A percentile compares a stretch with the other conserved stretches of the same genome.
phyloP scores from a whole-genome alignment of 2,329 filamentous ascomycete genomes.

The Corynespora cassiicola region DNA sequence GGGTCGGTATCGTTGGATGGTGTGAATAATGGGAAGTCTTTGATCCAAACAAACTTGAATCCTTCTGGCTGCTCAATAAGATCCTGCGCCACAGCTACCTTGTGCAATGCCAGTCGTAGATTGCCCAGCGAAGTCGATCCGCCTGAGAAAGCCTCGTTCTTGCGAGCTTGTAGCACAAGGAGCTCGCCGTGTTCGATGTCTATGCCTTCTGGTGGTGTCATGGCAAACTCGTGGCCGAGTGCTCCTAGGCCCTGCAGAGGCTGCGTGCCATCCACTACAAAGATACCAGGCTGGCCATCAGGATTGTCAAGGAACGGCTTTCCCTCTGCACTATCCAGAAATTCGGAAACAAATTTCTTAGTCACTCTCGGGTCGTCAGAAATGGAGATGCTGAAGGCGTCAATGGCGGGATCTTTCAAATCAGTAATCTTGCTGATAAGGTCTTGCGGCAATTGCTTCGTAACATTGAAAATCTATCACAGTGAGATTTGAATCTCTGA shows the following conservation, averaged over 20 bases:
- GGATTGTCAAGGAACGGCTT: slow-evolving; percentile 70
- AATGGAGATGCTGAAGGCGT: slow-evolving; percentile 73
- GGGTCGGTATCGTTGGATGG: slow-evolving; percentile 69
- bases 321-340: slow-evolving; percentile 71
- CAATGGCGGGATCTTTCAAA: slow-evolving; percentile 72
- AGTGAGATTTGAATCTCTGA: slow-evolving; percentile 31
- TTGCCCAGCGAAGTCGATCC: slow-evolving; percentile 77
- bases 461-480: slow-evolving; percentile 69
- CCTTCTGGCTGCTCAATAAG: slow-evolving; percentile 59
- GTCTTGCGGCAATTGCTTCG: slow-evolving; percentile 66
- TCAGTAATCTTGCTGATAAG: slow-evolving; percentile 79
- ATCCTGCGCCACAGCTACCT: slow-evolving; percentile 68
- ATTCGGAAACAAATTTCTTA: slow-evolving; percentile 68
- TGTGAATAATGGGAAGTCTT: slow-evolving; percentile 91
- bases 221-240: slow-evolving; percentile 75
- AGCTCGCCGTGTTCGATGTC: slow-evolving; percentile 72
- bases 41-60: slow-evolving; percentile 83
- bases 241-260: slow-evolving; percentile 79
- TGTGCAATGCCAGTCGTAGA: slow-evolving; percentile 73
- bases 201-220: slow-evolving; percentile 61
- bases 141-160: slow-evolving; percentile 68
- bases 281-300: slow-evolving; percentile 79
- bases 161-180: slow-evolving; percentile 80
- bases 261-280: slow-evolving; percentile 75
- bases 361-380: slow-evolving; percentile 60